A percentile compares a stretch with the other conserved stretches of the same genome.
phyloP scores from a whole-genome alignment of 2,329 filamentous ascomycete genomes.

The Trichoderma koningiopsis region DNA sequence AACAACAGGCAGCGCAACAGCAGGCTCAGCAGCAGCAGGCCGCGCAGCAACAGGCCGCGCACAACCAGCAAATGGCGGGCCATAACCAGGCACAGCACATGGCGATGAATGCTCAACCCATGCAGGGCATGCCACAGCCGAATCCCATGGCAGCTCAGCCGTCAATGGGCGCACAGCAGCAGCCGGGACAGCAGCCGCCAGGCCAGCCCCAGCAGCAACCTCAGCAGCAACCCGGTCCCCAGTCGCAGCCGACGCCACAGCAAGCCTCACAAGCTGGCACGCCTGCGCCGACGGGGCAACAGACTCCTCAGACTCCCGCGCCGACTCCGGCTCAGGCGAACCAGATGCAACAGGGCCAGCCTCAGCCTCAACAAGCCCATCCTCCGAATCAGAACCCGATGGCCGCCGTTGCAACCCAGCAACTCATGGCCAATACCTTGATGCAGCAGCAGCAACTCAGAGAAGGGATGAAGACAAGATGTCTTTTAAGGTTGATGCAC shows the following conservation, averaged over 20 bases:
- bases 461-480: conserved; percentile 58
- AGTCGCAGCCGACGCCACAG: conserved; percentile 49
- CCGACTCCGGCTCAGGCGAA: conserved; percentile 42
- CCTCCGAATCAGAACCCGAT: conserved; percentile 37
- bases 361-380: conserved; percentile 38
- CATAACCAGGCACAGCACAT: conserved; percentile 51
- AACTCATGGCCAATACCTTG: conserved; percentile 39
- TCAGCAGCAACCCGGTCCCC: conserved; percentile 34
- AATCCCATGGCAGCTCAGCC: conserved; percentile 41
- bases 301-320: conserved; percentile 50
- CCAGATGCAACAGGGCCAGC: conserved; percentile 38
- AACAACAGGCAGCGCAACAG: conserved; percentile 35
- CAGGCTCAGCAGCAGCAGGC: conserved; percentile 31
- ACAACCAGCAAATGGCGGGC: conserved; percentile 45
- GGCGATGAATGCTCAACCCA: conserved; percentile 51
- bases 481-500: conserved; percentile 61
- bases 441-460: conserved; percentile 54
- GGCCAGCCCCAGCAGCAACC: conserved; percentile 34
- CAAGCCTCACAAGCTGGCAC: conserved; percentile 47
- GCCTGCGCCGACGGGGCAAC: conserved; percentile 49
- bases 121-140: conserved; percentile 49
- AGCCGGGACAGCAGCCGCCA: conserved; percentile 10
- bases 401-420: conserved; percentile 39
- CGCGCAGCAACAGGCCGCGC: conserved; percentile 40
- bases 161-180: conserved; percentile 36